phyloP scores from a whole-genome alignment of 2,329 filamentous ascomycete species.

The Fonsecaea monophora region DNA sequence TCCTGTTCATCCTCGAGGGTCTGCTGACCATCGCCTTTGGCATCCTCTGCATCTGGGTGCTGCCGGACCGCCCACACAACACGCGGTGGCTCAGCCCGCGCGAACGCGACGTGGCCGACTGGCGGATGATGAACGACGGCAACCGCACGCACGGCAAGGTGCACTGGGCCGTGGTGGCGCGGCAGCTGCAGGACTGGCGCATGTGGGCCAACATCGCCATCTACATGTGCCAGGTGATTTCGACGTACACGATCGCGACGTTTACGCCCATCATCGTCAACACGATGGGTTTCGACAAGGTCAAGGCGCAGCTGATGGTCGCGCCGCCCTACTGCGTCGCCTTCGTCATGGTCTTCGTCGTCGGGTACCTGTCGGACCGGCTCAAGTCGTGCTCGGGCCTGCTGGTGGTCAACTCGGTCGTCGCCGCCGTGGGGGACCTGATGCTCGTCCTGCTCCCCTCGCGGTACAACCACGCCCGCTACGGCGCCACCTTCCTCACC shows the following conservation, averaged over 20 bases:
- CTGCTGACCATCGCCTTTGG: conserved; percentile 46
- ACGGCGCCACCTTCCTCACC: conserved; percentile 26
- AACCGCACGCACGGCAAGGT: conserved; percentile 32
- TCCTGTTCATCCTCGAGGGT: conserved; percentile 50
- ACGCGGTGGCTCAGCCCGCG: conserved; percentile 44
- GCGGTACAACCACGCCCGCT: conserved; percentile 22
- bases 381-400: conserved; percentile 27
- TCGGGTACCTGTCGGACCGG: conserved; percentile 27
- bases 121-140: conserved; percentile 28
- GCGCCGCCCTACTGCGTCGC: conserved; percentile 29
- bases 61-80: conserved; percentile 47
- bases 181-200: conserved; percentile 25
- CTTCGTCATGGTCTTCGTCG: conserved; percentile 29
- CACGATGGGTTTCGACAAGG: conserved; percentile 60
- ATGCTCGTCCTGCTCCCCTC: conserved; percentile 25
- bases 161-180: conserved; percentile 21
- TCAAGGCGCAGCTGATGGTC: conserved; percentile 31
- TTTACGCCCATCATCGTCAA: conserved; percentile 31
- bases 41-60: conserved; percentile 48
- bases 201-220: conserved; percentile 29
- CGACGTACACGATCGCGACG: conserved; percentile 29
- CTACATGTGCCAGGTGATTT: conserved; percentile 30
- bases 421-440: conserved; percentile 22
- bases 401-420: conserved; percentile 28
- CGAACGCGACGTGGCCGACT: conserved; percentile 28